Conservation (phyloP, 768 basidiomycete species). For the Lanmaoa pseudosensibilis region DNA sequence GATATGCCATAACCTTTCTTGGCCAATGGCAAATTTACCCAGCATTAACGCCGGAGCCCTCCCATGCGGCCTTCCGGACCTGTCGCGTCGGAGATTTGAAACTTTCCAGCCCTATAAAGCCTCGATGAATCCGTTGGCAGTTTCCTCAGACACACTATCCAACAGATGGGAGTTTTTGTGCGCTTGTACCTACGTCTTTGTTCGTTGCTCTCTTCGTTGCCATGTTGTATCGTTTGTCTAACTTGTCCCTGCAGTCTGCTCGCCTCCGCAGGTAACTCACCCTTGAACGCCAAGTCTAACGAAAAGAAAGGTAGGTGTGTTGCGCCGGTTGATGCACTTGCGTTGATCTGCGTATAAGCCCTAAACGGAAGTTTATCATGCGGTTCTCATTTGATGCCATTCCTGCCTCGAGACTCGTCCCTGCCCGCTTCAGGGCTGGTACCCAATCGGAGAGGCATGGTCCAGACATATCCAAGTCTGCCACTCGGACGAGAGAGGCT, state of each 20-base stretch:
- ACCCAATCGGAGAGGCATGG: conserved; percentile 19
- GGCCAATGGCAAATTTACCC: conserved; percentile 27
- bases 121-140: background rate
- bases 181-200: conserved; percentile 30
- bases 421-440: conserved; percentile 21
- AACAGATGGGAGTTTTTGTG: conserved; percentile 36
- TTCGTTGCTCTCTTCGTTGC: conserved; percentile 15
- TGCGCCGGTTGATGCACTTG: background rate
- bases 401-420: conserved; percentile 22
- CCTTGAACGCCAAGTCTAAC: conserved; percentile 21
- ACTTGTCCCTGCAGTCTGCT: conserved; percentile 22
- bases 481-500: conserved; percentile 16
- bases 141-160: conserved; percentile 27
- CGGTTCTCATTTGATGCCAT: conserved; percentile 20
- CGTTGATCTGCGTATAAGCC: conserved; percentile 14
- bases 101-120: conserved; percentile 21
- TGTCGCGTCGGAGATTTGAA: conserved; percentile 31
- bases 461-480: conserved; percentile 24
- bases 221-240: conserved; percentile 1
- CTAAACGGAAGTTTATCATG: conserved; percentile 21
- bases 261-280: conserved; percentile 31
- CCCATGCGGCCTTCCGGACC: conserved; percentile 18
- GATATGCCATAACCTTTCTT: conserved; percentile 1
- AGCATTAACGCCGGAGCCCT: background rate
- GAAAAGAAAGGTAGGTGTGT: conserved; percentile 16